phyloP scores from a whole-genome alignment of 805 yeast species.

The Wickerhamiella domercqiae region DNA sequence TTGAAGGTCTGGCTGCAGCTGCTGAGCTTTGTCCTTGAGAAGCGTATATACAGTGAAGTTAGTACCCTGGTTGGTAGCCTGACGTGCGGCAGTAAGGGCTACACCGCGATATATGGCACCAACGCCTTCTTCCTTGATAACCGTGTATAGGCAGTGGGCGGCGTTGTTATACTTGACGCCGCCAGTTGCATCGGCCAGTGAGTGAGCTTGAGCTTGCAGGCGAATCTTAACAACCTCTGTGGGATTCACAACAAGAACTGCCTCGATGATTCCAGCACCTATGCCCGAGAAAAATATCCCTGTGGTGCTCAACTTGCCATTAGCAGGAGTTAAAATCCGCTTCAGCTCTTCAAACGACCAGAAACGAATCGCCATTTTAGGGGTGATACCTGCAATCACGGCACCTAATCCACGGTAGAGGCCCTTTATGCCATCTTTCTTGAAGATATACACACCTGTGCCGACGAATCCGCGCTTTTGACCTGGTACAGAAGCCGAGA shows the following conservation, averaged over 20 bases:
- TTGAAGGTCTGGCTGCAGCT: constrained; percentile 26
- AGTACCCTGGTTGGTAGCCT: constrained; percentile 96
- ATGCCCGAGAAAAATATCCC: constrained; percentile 84
- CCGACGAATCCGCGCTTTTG: constrained; percentile 68
- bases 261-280: constrained; percentile 94
- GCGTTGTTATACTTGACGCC: constrained; percentile 85
- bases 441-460: constrained; percentile 67
- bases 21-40: constrained; percentile 55
- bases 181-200: constrained; percentile 67
- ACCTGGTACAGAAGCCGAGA: constrained; percentile 26
- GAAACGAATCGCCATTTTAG: constrained; percentile 95
- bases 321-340: constrained; percentile 41
- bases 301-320: constrained; percentile 56
- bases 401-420: constrained; percentile 94
- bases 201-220: constrained; percentile 87
- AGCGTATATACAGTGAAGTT: constrained; percentile 91
- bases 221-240: constrained; percentile 96
- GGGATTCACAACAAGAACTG: constrained; percentile 86
- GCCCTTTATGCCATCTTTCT: constrained; percentile 69
- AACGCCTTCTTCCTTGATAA: constrained; percentile 83
- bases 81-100: constrained; percentile 89
- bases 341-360: constrained; percentile 86
- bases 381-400: constrained; percentile 91
- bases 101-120: constrained; percentile 87
- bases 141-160: constrained; percentile 71